Conservation (phyloP, 495 filamentous ascomycete genomes). For the Aspergillus nidulans region DNA sequence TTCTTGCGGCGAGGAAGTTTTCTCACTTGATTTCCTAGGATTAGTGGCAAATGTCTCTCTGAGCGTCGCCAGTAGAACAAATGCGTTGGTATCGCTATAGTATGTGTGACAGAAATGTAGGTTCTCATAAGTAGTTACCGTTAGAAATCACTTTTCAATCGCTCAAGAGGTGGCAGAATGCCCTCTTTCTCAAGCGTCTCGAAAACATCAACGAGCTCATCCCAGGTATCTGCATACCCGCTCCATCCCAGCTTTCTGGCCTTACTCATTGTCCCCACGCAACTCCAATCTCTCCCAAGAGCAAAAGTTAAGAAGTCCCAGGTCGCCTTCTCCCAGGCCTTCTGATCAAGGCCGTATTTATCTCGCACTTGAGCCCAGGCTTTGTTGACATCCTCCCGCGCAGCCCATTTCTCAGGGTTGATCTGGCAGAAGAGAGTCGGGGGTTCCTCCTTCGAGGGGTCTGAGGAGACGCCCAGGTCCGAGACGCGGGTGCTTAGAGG, state of each 20-base stretch:
- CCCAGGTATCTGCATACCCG: constrained; percentile 48
- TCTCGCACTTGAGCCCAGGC: constrained; percentile 44
- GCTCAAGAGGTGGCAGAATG: constrained; percentile 12
- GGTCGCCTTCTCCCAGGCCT: constrained; percentile 51
- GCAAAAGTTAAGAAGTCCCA: constrained; percentile 51
- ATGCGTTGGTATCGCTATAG: no score
- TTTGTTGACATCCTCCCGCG: constrained; percentile 46
- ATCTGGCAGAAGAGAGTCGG: constrained; percentile 40
- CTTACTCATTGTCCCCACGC: constrained; percentile 54
- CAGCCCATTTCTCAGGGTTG: constrained; percentile 49
- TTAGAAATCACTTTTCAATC: constrained; percentile 15
- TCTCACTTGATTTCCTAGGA: no score
- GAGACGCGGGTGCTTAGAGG: constrained; percentile 31
- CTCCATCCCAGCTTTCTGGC: constrained; percentile 44
- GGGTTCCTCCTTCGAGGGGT: constrained; percentile 16
- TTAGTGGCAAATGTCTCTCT: no score
- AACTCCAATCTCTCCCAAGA: constrained; percentile 43
- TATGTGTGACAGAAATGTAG: no score
- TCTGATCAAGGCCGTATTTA: constrained; percentile 42
- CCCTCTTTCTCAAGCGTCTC: constrained; percentile 24
- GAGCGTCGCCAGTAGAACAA: no score
- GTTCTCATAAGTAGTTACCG: neutral
- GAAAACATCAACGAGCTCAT: constrained; percentile 43
- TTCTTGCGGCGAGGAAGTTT: no score
- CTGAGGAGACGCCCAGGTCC: constrained; percentile 35